phyloP scores from a whole-genome alignment of 805 yeast species.

The Yamadazyma sp. region DNA sequence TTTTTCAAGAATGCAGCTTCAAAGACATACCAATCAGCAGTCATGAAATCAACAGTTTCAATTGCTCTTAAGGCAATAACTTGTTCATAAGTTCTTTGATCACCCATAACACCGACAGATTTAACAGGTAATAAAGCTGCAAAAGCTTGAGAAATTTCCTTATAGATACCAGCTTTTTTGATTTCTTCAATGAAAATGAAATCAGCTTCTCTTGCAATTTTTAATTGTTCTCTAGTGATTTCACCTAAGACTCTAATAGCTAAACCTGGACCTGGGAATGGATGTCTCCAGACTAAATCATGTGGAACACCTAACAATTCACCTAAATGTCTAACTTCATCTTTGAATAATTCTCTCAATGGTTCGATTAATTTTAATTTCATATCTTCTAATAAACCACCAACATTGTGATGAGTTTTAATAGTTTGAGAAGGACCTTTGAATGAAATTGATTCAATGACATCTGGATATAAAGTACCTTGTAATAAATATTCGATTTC shows the following conservation, averaged over 20 bases:
- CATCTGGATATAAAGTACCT: constrained; percentile 98
- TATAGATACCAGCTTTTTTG: constrained; percentile 86
- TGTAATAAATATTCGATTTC: constrained; percentile 92
- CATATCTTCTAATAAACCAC: constrained; percentile 97
- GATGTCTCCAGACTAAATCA: constrained; percentile 99
- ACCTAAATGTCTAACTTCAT: constrained; percentile 97
- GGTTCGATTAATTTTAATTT: constrained; percentile 98
- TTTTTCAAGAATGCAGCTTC: constrained; percentile 88
- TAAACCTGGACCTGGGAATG: constrained; percentile 99
- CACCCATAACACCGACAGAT: constrained; percentile 99
- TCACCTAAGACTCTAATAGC: constrained; percentile 98
- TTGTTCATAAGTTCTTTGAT: constrained; percentile 98
- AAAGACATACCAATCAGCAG: constrained; percentile 98
- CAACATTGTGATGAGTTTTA: constrained; percentile 99
- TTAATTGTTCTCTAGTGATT: constrained; percentile 89
- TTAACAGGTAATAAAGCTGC: constrained; percentile 96
- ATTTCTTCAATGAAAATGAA: constrained; percentile 95
- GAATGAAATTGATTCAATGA: constrained; percentile 96
- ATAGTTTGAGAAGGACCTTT: constrained; percentile 99
- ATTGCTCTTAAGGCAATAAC: constrained; percentile 98
- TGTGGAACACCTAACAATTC: constrained; percentile 92
- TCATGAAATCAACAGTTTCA: constrained; percentile 98
- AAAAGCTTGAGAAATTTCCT: constrained; percentile 93
- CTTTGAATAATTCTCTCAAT: constrained; percentile 96
- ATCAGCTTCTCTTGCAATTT: constrained; percentile 97